Conservation (phyloP, 768 basidiomycete genomes). For the Agrocybe praecox region DNA sequence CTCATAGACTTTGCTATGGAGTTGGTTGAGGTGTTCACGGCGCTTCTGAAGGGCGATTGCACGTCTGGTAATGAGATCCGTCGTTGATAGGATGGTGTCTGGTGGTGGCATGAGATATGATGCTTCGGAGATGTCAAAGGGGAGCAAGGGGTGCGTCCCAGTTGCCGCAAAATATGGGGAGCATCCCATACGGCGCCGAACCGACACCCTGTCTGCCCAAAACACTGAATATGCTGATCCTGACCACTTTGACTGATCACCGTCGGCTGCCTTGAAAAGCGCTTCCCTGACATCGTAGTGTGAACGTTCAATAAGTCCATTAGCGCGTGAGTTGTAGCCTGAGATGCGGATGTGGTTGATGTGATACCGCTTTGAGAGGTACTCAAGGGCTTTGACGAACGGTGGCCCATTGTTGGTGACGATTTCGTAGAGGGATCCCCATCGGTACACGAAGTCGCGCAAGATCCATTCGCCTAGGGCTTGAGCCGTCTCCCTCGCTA, state of each 20-base stretch:
- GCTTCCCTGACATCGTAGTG: constrained; percentile 33
- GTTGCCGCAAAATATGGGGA: constrained; percentile 33
- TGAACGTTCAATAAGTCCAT: constrained; percentile 19
- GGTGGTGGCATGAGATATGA: constrained; percentile 28
- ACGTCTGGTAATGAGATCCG: constrained; percentile 21
- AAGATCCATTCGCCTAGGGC: constrained; percentile 33
- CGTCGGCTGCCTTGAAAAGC: constrained; percentile 33
- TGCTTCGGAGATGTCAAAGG: constrained; percentile 32
- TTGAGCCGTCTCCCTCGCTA: constrained; percentile 27
- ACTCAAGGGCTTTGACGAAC: constrained; percentile 15
- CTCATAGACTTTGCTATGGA: constrained; percentile 15
- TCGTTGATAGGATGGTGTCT: constrained; percentile 17
- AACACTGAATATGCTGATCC: constrained; percentile 23
- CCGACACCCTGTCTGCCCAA: constrained; percentile 39
- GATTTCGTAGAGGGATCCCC: constrained; percentile 35
- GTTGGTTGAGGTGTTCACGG: constrained; percentile 2
- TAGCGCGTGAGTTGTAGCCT: constrained; percentile 23
- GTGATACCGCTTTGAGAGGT: constrained; percentile 11
- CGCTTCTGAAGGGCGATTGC: constrained; percentile 27
- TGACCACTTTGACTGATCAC: constrained; percentile 33
- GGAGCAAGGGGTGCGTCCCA: constrained; percentile 32
- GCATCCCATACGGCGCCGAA: constrained; percentile 25
- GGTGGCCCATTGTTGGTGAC: constrained; percentile 40
- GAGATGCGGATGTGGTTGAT: constrained; percentile 25
- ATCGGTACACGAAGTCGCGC: constrained; percentile 22